phyloP scores from a whole-genome alignment of 257 asterid genomes.

The Mentha longifolia region DNA sequence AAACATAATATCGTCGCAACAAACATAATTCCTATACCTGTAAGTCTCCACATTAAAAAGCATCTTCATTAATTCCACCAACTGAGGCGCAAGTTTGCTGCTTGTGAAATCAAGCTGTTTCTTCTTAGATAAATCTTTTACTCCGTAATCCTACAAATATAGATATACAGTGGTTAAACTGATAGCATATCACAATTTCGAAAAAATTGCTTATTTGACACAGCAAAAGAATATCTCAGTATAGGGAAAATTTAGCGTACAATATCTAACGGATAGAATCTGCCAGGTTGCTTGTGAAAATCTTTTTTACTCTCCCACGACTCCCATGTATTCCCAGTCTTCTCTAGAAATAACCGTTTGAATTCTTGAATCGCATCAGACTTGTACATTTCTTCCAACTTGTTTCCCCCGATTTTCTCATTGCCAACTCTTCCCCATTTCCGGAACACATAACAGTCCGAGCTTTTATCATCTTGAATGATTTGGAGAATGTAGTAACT shows the following conservation, averaged over 20 bases:
- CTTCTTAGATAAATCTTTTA: constrained; percentile 58
- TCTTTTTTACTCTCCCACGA: constrained; percentile 68
- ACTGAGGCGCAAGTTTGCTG: constrained; percentile 75
- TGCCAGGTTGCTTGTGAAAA: constrained; percentile 90
- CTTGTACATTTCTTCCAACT: constrained; percentile 66
- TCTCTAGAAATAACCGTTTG: constrained; percentile 81
- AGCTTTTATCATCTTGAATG: constrained; percentile 90
- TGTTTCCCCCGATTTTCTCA: constrained; percentile 83
- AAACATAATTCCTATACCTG: constrained; percentile 54
- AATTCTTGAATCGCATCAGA: constrained; percentile 76
- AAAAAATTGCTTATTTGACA: not conserved
- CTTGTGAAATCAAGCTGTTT: constrained; percentile 57
- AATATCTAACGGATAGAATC: constrained; percentile 85
- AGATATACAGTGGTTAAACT: constrained; percentile 24
- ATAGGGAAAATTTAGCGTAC: constrained; percentile 46
- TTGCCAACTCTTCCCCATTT: constrained; percentile 99
- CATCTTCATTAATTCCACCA: constrained; percentile 85
- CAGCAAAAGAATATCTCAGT: constrained; percentile 13
- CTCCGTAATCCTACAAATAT: constrained; percentile 86
- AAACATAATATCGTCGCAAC: constrained; percentile 12
- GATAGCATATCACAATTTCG: constrained; percentile 20
- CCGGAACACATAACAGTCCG: constrained; percentile 82
- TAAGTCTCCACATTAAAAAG: constrained; percentile 94
- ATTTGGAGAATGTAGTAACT: constrained; percentile 94
- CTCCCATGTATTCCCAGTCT: constrained; percentile 95